These are phyloP conservation scores for Monosporascus sp. DNA, from an alignment of 2,329 filamentous ascomycete genomes.

Conservation along the genomic window DNA sequence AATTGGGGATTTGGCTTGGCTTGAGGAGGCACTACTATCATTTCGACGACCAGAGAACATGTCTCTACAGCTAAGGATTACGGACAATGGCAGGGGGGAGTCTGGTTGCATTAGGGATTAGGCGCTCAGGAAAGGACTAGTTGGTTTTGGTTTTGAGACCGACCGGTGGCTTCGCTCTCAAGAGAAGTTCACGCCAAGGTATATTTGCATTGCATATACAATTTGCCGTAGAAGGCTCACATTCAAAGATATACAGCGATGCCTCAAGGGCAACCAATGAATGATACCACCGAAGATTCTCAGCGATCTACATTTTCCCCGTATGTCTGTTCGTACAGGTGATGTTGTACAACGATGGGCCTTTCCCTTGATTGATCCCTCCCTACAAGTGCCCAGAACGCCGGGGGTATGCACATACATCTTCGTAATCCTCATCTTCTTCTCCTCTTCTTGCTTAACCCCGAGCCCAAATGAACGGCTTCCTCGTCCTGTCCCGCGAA, in stretches of 20 bases:
- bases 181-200: no score
- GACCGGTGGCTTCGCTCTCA: no score
- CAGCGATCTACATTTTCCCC: neutral
- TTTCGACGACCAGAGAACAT: no score
- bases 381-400: slow-evolving; percentile 7
- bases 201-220: no score
- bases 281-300: slow-evolving; percentile 3
- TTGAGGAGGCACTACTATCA: no score
- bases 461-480: slow-evolving; percentile 51
- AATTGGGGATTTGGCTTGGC: neutral
- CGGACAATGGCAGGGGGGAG: neutral
- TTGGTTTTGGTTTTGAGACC: no score
- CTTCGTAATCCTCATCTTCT: neutral
- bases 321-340: slow-evolving; percentile 3
- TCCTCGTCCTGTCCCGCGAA: slow-evolving; percentile 43
- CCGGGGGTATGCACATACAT: slow-evolving; percentile 14
- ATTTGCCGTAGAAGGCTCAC: no score
- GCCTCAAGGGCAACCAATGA: neutral
- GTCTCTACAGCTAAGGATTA: no score
- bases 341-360: neutral
- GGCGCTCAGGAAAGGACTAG: neutral
- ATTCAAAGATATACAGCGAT: neutral
- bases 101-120: neutral
- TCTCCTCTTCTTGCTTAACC: slow-evolving; percentile 5
- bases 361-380: neutral